Evolutionary conservation across 192 early-diverging fungal genomes (phyloP).

Genomic region (Chytriomyces hyalinus): DNA sequence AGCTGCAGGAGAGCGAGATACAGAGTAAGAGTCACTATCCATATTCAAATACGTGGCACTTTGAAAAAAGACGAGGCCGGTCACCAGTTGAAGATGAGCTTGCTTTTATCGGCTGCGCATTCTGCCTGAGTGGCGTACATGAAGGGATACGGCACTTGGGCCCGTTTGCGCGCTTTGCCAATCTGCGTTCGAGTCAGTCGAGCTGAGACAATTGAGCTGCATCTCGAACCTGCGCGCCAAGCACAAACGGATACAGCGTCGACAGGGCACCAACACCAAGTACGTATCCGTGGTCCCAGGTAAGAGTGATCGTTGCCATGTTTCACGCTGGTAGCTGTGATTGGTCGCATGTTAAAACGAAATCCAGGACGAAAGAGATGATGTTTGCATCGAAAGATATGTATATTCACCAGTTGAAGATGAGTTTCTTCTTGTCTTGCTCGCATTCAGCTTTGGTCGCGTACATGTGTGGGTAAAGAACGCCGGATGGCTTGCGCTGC

Average conservation of each 20-base stretch:
- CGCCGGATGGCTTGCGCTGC: conserved; percentile 63
- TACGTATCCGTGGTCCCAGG: conserved; percentile 20
- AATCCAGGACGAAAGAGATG: too few relatives aligned
- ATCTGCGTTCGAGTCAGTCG: conserved; percentile 29
- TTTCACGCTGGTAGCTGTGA: conserved; percentile 43
- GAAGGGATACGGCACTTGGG: conserved; percentile 72
- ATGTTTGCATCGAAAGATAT: not conserved
- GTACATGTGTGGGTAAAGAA: conserved; percentile 67
- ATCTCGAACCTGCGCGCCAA: conserved; percentile 41
- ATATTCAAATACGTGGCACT: not conserved
- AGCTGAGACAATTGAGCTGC: too few relatives aligned
- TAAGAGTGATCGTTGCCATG: conserved; percentile 8
- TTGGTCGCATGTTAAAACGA: not conserved
- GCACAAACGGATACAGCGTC: conserved; percentile 43
- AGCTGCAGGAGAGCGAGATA: conserved; percentile 4
- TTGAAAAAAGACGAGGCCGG: not conserved
- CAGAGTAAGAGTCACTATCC: not conserved
- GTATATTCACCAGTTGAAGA: conserved; percentile 69
- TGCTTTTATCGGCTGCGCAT: conserved; percentile 62
- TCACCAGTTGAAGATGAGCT: conserved; percentile 74
- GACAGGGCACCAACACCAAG: conserved; percentile 31
- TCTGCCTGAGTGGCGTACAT: conserved; percentile 22
- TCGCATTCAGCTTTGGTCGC: conserved; percentile 31
- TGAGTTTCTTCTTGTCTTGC: conserved; percentile 64
- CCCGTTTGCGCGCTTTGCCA: conserved; percentile 62